phyloP scores from a whole-genome alignment of 805 yeast genomes.

The Kurtzmaniella fragi region DNA sequence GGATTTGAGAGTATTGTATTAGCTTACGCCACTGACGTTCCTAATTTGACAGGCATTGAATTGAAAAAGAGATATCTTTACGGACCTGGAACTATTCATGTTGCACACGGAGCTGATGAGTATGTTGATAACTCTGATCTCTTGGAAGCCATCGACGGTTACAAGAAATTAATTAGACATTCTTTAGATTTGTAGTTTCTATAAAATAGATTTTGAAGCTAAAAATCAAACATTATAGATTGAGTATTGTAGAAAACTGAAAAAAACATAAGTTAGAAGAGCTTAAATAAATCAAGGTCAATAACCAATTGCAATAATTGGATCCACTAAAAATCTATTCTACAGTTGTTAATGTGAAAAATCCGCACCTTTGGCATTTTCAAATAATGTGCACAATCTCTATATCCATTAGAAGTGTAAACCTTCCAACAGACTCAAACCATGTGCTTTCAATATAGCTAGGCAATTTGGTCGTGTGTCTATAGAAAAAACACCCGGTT shows the following conservation, averaged over 20 bases:
- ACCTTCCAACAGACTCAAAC: slow-evolving; percentile 40
- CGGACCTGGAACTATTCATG: slow-evolving; percentile 63
- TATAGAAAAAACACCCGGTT: slow-evolving; percentile 7
- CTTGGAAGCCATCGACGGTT: slow-evolving; percentile 47
- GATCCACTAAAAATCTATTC: background rate
- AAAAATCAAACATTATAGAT: background rate
- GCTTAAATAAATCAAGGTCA: background rate
- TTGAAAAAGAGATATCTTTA: slow-evolving; percentile 44
- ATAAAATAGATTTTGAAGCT: background rate
- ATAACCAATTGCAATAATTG: background rate
- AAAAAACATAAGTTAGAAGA: background rate
- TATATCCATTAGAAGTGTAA: slow-evolving; percentile 37
- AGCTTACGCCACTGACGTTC: slow-evolving; percentile 46
- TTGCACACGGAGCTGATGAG: slow-evolving; percentile 59
- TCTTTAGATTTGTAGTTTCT: slow-evolving; percentile 6
- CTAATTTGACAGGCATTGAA: slow-evolving; percentile 15
- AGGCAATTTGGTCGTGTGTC: slow-evolving; percentile 14
- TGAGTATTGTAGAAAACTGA: background rate
- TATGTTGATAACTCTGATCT: slow-evolving; percentile 45
- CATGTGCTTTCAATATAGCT: slow-evolving; percentile 37
- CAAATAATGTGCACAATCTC: slow-evolving; percentile 36
- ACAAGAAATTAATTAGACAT: slow-evolving; percentile 36
- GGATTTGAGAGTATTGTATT: slow-evolving; percentile 53
- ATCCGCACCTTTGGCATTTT: no score
- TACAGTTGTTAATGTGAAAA: no score